Evolutionary conservation across 257 asterid species (phyloP).

Genomic region (Jaltomata sinuosa): DNA sequence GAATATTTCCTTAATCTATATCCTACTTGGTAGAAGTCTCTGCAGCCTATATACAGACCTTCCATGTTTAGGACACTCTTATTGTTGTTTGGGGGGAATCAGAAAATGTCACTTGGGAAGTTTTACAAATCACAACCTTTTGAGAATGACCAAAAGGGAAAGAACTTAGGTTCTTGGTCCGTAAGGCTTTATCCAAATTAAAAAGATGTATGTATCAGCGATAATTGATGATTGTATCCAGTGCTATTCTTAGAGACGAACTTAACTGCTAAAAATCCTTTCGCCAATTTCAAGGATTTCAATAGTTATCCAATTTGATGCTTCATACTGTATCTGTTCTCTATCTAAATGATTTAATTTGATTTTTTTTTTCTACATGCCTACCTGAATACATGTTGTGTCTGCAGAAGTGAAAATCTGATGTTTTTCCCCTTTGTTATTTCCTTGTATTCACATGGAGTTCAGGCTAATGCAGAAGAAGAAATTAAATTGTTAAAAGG

Average conservation of each 20-base stretch:
- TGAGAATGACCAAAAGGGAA: background rate
- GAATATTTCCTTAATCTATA: background rate
- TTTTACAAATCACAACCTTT: background rate
- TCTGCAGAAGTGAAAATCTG: background rate
- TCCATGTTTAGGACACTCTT: background rate
- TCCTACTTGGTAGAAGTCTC: background rate
- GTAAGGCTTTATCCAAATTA: background rate
- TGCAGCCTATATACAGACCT: background rate
- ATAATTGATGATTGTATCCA: background rate
- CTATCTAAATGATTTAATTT: background rate
- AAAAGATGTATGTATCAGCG: background rate
- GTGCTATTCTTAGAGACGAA: background rate
- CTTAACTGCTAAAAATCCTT: background rate
- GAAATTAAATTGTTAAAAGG: slow-evolving; percentile 40
- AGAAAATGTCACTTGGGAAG: background rate
- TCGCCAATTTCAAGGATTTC: background rate
- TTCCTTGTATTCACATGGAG: background rate
- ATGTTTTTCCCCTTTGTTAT: background rate
- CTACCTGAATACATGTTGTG: background rate
- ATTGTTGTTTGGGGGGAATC: background rate
- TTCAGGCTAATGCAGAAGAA: slow-evolving; percentile 50
- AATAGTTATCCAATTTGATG: background rate
- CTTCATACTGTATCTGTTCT: background rate
- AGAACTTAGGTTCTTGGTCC: background rate
- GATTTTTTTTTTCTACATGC: background rate